These are phyloP conservation scores for Cyberlindnera petersonii DNA, from an alignment of 805 yeast genomes.

Conservation along the genomic window DNA sequence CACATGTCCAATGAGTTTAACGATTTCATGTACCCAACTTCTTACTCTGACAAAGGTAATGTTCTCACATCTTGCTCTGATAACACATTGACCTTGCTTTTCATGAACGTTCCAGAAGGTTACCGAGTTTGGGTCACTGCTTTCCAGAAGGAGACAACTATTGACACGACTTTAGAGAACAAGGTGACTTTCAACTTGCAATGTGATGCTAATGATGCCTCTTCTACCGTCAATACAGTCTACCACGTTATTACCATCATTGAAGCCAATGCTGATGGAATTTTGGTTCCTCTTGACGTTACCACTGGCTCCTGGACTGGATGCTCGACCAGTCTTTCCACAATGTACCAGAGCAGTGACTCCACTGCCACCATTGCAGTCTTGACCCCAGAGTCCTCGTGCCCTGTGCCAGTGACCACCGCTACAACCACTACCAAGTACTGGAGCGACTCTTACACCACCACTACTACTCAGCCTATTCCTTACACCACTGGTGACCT, in stretches of 20 bases:
- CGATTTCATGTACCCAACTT: slow-evolving; percentile 32
- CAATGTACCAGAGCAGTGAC: slow-evolving; percentile 10
- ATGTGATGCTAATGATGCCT: slow-evolving; percentile 10
- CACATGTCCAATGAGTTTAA: slow-evolving; percentile 29
- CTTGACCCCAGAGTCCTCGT: slow-evolving; percentile 15
- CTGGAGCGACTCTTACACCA: slow-evolving; percentile 4
- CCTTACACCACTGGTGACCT: slow-evolving; percentile 19
- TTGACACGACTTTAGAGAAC: slow-evolving; percentile 8
- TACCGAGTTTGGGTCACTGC: slow-evolving; percentile 30
- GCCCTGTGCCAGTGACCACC: slow-evolving; percentile 9
- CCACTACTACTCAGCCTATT: slow-evolving; percentile 6
- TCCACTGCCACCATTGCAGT: slow-evolving; percentile 22
- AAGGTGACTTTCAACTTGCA: slow-evolving; percentile 13
- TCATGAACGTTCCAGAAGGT: slow-evolving; percentile 25
- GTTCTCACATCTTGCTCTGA: slow-evolving; percentile 27
- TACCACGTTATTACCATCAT: slow-evolving; percentile 7
- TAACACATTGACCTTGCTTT: slow-evolving; percentile 18
- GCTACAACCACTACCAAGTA: slow-evolving; percentile 3
- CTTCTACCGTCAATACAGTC: slow-evolving; percentile 1
- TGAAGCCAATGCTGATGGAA: slow-evolving; percentile 20
- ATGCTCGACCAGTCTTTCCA: slow-evolving; percentile 17
- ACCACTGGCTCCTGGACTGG: slow-evolving; percentile 21
- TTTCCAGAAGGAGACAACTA: slow-evolving; percentile 25
- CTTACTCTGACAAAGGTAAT: slow-evolving; percentile 11
- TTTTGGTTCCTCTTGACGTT: slow-evolving; percentile 19